Evolutionary conservation across 1,284 basidiomycete species (phyloP), one percentile per base, ranked within the genome.

Genomic region (Athelia sp.): DNA sequence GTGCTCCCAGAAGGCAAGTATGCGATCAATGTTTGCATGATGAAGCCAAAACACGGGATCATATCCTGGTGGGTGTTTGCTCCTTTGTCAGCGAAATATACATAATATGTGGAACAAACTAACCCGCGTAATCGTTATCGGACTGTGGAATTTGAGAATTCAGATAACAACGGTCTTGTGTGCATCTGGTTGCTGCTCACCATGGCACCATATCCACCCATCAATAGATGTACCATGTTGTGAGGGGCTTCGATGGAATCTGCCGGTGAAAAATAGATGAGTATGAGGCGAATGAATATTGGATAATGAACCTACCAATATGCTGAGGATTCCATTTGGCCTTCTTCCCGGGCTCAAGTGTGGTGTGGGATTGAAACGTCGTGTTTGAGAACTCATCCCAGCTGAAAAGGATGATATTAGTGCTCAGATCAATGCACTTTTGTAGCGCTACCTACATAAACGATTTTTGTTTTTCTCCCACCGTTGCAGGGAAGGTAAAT

Each of bases 11-110:
- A 40, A 22, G n/a, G 36, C 36, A 6, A 18, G 21, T 6, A 75
- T 14, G n/a, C 75, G 69, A 52, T 78, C 75, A 21, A 75, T 70
- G 43, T 76, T 72, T 46, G 59, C 54, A 53, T 78, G 75, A 51
- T 76, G 75, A 53, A 77, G 56, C 57, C 62, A 77, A 62, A 78
- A 78, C 48, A 76, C 70, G 1, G 74, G 74, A 54, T 77, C 75
- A 52, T 74, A 73, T 1, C 64, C 76, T 72, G 11, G 14, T 13
- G 19, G 19, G 42, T 11, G 24, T 21, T 45, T 26, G 13, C 14
- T 46, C 24, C 43, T 55, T 15, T 50, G 71, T 53, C 72, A 73
- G 13, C 50, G 9, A 68, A 62, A 50, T 70, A 15, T 56, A 51
- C 75, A 79, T 78, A 17, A 72, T 11, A 76, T 76, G 38, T 58